A percentile compares a stretch with the other conserved stretches of the same genome.
Evolutionary conservation across 176 grass and related monocot species (phyloP).

Genomic region (Alopecurus myosuroides): DNA sequence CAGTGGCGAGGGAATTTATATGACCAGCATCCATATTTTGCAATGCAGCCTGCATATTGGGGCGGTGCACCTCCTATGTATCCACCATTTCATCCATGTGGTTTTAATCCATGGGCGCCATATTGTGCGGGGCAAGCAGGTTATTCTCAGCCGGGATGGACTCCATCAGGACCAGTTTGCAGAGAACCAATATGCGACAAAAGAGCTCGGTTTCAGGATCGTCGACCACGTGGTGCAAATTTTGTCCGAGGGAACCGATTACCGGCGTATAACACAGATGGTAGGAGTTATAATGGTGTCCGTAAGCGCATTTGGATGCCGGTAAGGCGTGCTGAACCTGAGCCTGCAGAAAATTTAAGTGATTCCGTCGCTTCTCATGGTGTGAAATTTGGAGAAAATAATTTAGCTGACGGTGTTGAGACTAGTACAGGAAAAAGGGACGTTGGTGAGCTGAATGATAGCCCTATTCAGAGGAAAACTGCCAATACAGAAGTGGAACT

Average conservation of each 20-base stretch:
- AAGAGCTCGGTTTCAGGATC: neutral
- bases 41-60: neutral
- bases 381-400: too few species aligned
- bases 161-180: neutral
- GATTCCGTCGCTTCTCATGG: too few species aligned
- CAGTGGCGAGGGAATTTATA: neutral
- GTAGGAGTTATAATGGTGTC: neutral
- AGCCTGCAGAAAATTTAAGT: too few species aligned
- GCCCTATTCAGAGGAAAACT: too few species aligned
- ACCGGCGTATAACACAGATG: neutral
- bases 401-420: too few species aligned
- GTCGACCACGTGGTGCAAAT: neutral
- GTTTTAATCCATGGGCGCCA: neutral
- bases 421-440: too few species aligned
- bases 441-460: too few species aligned
- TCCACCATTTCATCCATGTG: neutral
- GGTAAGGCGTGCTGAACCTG: too few species aligned
- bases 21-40: neutral
- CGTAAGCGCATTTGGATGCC: neutral
- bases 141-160: neutral
- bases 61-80: neutral
- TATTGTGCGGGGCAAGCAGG: neutral
- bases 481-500: too few species aligned
- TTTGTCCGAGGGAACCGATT: neutral
- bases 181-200: neutral